Evolutionary conservation across 2,329 filamentous ascomycete genomes (phyloP).

Genomic region (Aspergillus quadricinctus): DNA sequence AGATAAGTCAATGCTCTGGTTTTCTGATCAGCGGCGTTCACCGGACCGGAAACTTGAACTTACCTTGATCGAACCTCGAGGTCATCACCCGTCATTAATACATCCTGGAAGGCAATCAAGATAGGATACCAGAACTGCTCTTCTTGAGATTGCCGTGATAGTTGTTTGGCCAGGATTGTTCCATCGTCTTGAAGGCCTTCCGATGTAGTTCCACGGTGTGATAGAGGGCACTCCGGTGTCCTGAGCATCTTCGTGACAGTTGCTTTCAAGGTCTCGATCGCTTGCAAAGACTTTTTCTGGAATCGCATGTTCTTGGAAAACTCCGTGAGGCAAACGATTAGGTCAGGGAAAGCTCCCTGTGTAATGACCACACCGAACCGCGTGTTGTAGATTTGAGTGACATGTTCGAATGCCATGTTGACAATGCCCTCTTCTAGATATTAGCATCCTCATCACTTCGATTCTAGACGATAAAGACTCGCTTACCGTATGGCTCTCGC

Average conservation of each 20-base stretch:
- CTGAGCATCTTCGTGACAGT: conserved; percentile 92
- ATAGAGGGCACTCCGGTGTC: conserved; percentile 91
- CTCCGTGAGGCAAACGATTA: conserved; percentile 93
- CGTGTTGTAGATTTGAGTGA: conserved; percentile 90
- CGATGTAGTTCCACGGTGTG: conserved; percentile 53
- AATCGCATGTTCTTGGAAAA: conserved; percentile 99
- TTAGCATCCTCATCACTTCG: conserved; percentile 17
- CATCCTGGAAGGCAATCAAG: conserved; percentile 96
- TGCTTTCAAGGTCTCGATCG: conserved; percentile 90
- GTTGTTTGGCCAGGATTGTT: conserved; percentile 56
- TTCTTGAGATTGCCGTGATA: conserved; percentile 80
- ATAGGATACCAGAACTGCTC: conserved; percentile 99
- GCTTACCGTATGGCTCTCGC: conserved; percentile 71
- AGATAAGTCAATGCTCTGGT: conserved; percentile 80
- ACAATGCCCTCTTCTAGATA: conserved; percentile 72
- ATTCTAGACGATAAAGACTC: background rate
- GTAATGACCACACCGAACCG: conserved; percentile 94
- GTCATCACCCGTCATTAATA: conserved; percentile 98
- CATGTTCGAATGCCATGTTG: conserved; percentile 93
- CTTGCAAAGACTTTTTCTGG: conserved; percentile 96
- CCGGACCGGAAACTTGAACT: conserved; percentile 2
- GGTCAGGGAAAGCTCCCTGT: conserved; percentile 92
- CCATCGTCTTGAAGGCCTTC: conserved; percentile 42
- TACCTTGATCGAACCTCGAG: conserved; percentile 78
- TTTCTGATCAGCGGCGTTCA: conserved; percentile 5